Evolutionary conservation across 176 grass and related monocot species (phyloP), one percentile per base, ranked within the genome.

Genomic region (Oryza nivara): DNA sequence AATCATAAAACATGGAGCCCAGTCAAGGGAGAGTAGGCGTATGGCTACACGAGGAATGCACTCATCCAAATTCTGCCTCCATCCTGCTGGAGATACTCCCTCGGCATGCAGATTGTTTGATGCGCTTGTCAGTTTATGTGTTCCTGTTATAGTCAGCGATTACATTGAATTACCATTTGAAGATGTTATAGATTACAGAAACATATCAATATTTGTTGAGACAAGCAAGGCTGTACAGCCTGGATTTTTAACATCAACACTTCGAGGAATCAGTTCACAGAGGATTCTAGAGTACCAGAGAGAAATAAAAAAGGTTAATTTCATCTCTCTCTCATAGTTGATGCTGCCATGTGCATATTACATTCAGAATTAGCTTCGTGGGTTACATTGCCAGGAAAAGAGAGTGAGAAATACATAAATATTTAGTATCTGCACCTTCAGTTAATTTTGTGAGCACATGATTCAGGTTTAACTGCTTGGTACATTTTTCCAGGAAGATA

Each of bases 61-160:
- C 80, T 89, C 91, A 44, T 97, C 94, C 3, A 93, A 97, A 80
- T 97, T 97, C 71, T 97, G 94, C 86, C 89, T 97, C n/a, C 94
- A 97, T 89, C 94, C 94, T 30, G 94, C 94, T 38, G 94, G 94
- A 78, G 94, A 97, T 80, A 97, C 94, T 56, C 94, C 91, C 9
- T 92, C 94, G 5, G 91, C 87, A 0, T 97, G 94, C 79, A 86
- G 94, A 73, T 83, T 97, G 47, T 97, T 97, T 78, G 89, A 97
- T 81, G 94, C 94, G 63, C 74, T 96, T 83, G 94, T 92, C 72
- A 93, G 91, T 76, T 83, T 96, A 64, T 96, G 94, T 20, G 51
- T 97, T 66, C 94, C 94, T 80, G 87, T 97, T 64, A 85, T 97
- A 88, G 89, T 93, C 66, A 93, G 91, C 54, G 94, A 97, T 81